phyloP scores from a whole-genome alignment of 352 stramenopile genomes.

The Blastocystis sp. region DNA sequence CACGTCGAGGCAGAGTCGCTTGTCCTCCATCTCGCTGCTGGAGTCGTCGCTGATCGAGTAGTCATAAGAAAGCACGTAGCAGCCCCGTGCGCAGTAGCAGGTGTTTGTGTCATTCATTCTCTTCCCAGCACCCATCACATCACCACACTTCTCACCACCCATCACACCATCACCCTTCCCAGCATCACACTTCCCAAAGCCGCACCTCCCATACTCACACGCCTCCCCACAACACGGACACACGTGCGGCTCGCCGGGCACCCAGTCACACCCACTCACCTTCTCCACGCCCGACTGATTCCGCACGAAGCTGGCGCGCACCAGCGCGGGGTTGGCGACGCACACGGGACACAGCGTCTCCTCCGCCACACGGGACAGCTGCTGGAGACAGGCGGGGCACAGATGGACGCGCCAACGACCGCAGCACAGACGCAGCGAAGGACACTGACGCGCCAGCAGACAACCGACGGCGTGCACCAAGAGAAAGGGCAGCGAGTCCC shows the following conservation, averaged over 20 bases:
- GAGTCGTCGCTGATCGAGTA: neutral
- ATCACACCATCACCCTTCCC: neutral
- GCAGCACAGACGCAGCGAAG: constrained; percentile 4
- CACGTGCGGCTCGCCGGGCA: neutral
- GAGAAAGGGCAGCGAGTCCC: neutral
- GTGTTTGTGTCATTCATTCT: too few species aligned
- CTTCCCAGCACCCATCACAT: neutral
- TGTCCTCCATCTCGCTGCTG: constrained; percentile 4
- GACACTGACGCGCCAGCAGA: neutral
- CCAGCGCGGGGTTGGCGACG: too few species aligned
- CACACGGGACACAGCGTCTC: too few species aligned
- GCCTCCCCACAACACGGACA: neutral
- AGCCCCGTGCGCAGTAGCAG: neutral
- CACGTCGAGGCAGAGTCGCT: neutral
- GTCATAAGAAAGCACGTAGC: constrained; percentile 24
- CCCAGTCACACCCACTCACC: too few species aligned
- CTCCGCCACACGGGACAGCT: too few species aligned
- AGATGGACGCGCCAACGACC: constrained; percentile 3
- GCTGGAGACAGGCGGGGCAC: too few species aligned
- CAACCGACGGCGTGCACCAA: neutral
- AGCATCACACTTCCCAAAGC: neutral
- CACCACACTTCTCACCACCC: neutral
- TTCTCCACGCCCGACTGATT: too few species aligned
- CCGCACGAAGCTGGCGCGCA: too few species aligned
- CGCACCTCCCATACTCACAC: too few species aligned